These are phyloP conservation scores for Eucommia ulmoides DNA, from an alignment of 257 asterid species.

Conservation along the genomic window DNA sequence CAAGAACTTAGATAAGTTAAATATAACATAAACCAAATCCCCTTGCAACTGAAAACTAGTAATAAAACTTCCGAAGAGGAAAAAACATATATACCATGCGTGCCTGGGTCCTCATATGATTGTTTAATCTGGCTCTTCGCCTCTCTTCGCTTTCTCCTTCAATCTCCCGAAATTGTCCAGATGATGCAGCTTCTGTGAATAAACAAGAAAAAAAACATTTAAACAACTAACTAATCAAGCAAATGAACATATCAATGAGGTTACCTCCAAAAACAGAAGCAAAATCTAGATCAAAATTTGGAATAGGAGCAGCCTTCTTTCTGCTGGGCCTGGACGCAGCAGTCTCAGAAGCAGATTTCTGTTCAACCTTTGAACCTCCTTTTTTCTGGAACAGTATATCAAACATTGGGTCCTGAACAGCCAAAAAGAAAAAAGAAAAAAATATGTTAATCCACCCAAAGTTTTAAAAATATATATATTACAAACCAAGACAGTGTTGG, in stretches of 20 bases:
- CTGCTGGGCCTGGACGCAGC: too few species aligned
- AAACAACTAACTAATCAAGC: constrained; percentile 2
- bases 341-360: constrained; percentile 19
- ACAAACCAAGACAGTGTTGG: too few species aligned
- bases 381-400: constrained; percentile 32
- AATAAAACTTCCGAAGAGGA: not conserved
- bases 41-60: too few species aligned
- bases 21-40: too few species aligned
- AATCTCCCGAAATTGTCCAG: constrained; percentile 58
- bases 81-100: constrained; percentile 54
- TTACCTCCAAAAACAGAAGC: constrained; percentile 63
- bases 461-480: constrained; percentile 3
- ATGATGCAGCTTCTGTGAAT: constrained; percentile 49
- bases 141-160: constrained; percentile 77
- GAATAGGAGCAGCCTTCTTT: constrained; percentile 19
- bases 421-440: not conserved
- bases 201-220: constrained; percentile 2
- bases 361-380: constrained; percentile 29
- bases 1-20: constrained; percentile 1
- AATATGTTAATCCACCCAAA: not conserved
- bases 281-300: constrained; percentile 31
- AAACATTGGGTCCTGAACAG: constrained; percentile 41
- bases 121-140: constrained; percentile 60
- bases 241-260: not conserved
- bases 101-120: constrained; percentile 46